Percentiles rank a stretch among this genome's conserved stretches.
phyloP scores from a whole-genome alignment of 2,329 filamentous ascomycete genomes.

The Beauveria medogensis region DNA sequence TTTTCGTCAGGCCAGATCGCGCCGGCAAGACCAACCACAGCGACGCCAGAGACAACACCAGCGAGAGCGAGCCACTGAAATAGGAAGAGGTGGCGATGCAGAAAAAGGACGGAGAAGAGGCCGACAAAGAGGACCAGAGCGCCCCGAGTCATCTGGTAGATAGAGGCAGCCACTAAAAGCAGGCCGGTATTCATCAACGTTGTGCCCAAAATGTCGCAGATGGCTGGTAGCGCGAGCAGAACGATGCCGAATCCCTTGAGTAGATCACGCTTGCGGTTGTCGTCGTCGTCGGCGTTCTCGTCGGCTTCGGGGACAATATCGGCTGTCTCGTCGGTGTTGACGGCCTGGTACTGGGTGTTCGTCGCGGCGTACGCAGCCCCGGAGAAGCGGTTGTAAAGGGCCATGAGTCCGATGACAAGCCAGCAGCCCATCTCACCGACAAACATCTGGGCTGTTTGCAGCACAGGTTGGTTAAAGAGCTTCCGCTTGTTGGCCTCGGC shows the following conservation, averaged over 20 bases:
- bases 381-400: conserved; percentile 53
- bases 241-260: conserved; percentile 64
- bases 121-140: conserved; percentile 94
- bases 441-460: conserved; percentile 98
- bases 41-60: conserved; percentile 82
- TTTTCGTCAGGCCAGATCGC: conserved; percentile 67
- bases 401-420: conserved; percentile 71
- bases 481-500: conserved; percentile 53
- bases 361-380: conserved; percentile 31
- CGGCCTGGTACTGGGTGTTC: conserved; percentile 56
- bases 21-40: conserved; percentile 80
- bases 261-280: conserved; percentile 42
- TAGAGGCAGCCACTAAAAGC: conserved; percentile 86
- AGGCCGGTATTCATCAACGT: conserved; percentile 96
- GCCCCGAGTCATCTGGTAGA: conserved; percentile 97
- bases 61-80: conserved; percentile 91
- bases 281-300: conserved; percentile 29
- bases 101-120: conserved; percentile 85
- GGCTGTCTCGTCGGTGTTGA: conserved; percentile 41
- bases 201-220: conserved; percentile 90
- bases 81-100: conserved; percentile 67
- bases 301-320: conserved; percentile 30
- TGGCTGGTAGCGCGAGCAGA: conserved; percentile 75
- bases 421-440: conserved; percentile 93
- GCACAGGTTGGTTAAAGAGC: conserved; percentile 87